Base-by-base conservation (phyloP, 176 grass and related monocot genomes). In the Olyra latifolia region DNA sequence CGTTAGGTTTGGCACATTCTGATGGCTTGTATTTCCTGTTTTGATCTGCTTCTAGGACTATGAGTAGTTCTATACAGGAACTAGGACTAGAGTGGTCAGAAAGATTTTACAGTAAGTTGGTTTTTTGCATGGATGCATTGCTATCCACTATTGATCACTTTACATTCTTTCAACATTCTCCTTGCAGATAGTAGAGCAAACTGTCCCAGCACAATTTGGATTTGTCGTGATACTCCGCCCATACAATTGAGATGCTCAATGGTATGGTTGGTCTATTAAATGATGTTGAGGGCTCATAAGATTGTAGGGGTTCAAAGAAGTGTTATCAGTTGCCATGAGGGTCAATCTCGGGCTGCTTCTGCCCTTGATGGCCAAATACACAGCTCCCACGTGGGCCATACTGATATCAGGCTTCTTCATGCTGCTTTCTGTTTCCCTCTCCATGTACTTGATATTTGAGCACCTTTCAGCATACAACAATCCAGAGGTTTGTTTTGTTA, bases 401-500 rank as follows among this genome's bases (percentile, higher is more conserved):
- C 38, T 92, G 46, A 53, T 86, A 73, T 69, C 90, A 58, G 87
- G 81, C 27, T 86, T 95, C 84, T 88, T 95, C 70, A 82, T 90
- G 78, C 74, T 87, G 38, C 17, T 87, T 66, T 86, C 85, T 3
- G 85, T 93, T 62, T 88, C 81, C 9, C 72, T 94, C 62, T 91
- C 92, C 9, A 70, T 66, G 42, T 94, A 87, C 74, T 87, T 94
- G 43, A 80, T 94, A 71, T 85, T 94, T 46, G 80, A 91, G 59
- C 92, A 94, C 72, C 89, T 94, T 13, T 91, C 86, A 7, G 89
- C 92, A 10, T 94, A 94, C 72, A 94, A 94, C 69, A 91, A 94
- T 80, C 92, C 92, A 47, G 92, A 94, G 89, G 92, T 94, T 81
- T 78, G 66, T 24, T 85, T 65, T 66, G 48, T 1, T n/a, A 68